A percentile compares a stretch with the other conserved stretches of the same genome.
phyloP scores from a whole-genome alignment of 352 stramenopile species.

The Globisporangium spiculum region DNA sequence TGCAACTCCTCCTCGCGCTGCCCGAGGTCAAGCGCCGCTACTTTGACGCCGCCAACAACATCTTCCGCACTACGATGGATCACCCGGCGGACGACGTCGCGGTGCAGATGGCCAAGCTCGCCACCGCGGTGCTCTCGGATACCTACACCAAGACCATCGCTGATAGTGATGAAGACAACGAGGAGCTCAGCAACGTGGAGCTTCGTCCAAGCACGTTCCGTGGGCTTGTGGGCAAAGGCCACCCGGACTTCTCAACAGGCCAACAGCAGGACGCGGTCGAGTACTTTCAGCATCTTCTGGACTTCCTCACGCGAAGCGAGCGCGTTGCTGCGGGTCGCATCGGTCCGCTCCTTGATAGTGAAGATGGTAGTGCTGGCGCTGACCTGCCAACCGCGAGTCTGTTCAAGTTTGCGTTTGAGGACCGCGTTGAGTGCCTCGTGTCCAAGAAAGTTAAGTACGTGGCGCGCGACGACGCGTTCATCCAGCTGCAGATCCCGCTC shows the following conservation, averaged over 20 bases:
- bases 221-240: slow-evolving; percentile 91
- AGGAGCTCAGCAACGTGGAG: slow-evolving; percentile 39
- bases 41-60: slow-evolving; percentile 48
- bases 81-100: slow-evolving; percentile 66
- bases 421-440: slow-evolving; percentile 73
- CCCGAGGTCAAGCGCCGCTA: slow-evolving; percentile 76
- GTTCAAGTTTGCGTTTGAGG: slow-evolving; percentile 92
- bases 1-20: slow-evolving; percentile 92
- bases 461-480: slow-evolving; percentile 65
- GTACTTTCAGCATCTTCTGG: slow-evolving; percentile 96
- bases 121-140: slow-evolving; percentile 83
- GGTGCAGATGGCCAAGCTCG: slow-evolving; percentile 93
- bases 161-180: slow-evolving; percentile 21
- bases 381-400: slow-evolving; percentile 75
- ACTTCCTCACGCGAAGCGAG: slow-evolving; percentile 90
- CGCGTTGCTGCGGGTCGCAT: slow-evolving; percentile 46
- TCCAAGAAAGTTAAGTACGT: slow-evolving; percentile 89
- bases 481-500: slow-evolving; percentile 87
- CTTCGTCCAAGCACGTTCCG: slow-evolving; percentile 92
- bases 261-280: slow-evolving; percentile 98
- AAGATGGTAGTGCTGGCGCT: slow-evolving; percentile 22
- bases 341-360: slow-evolving; percentile 41
- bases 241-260: slow-evolving; percentile 95
- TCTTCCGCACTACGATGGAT: slow-evolving; percentile 37
- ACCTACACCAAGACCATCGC: slow-evolving; percentile 70